Evolutionary conservation across 768 basidiomycete species (phyloP).

Genomic region (Hericium coralloides): DNA sequence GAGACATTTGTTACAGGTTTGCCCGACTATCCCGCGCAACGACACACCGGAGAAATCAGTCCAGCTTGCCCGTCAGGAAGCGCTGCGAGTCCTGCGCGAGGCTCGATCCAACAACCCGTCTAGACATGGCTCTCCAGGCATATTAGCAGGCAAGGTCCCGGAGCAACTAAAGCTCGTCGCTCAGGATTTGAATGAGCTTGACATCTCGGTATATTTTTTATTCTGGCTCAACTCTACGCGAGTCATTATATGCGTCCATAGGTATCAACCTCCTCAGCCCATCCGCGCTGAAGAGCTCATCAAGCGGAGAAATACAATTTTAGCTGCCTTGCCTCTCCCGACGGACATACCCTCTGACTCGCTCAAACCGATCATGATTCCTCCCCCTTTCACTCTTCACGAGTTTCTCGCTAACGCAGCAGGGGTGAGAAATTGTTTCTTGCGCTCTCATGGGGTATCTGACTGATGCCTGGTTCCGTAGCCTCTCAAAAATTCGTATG

Average conservation of each 20-base stretch:
- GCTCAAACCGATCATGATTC: slow-evolving; percentile 61
- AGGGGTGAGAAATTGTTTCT: slow-evolving; percentile 34
- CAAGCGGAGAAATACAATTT: slow-evolving; percentile 42
- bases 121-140: slow-evolving; percentile 5
- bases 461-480: slow-evolving; percentile 18
- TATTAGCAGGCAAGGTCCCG: not conserved
- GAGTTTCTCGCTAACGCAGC: slow-evolving; percentile 57
- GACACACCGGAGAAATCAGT: slow-evolving; percentile 9
- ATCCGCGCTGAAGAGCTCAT: slow-evolving; percentile 24
- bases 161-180: slow-evolving; percentile 7
- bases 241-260: not conserved
- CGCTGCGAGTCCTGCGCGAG: slow-evolving; percentile 12
- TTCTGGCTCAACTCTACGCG: not conserved
- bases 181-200: slow-evolving; percentile 10
- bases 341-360: slow-evolving; percentile 53
- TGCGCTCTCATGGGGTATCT: slow-evolving; percentile 1
- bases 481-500: slow-evolving; percentile 53
- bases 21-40: not conserved
- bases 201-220: slow-evolving; percentile 3
- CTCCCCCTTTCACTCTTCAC: slow-evolving; percentile 51
- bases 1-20: not conserved
- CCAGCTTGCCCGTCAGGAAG: slow-evolving; percentile 12
- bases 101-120: slow-evolving; percentile 12
- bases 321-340: slow-evolving; percentile 58
- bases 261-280: slow-evolving; percentile 1